phyloP scores from a whole-genome alignment of 306 rosid species.

The Fragaria nilgerrensis region DNA sequence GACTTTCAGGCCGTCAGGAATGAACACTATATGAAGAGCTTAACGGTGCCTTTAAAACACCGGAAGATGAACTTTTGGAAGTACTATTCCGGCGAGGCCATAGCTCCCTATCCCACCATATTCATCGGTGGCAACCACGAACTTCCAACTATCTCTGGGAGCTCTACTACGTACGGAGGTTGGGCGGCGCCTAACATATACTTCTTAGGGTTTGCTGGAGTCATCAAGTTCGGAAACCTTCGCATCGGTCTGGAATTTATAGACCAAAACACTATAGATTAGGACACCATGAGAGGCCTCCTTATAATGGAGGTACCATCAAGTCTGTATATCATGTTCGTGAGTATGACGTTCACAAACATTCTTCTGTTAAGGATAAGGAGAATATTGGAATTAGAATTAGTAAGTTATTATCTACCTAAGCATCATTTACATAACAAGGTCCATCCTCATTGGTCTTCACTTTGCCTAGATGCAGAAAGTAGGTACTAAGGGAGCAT shows the following conservation, averaged over 20 bases:
- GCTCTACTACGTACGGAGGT: conserved; percentile 90
- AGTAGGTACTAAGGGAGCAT: neutral
- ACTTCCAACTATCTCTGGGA: conserved; percentile 89
- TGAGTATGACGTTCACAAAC: conserved; percentile 53
- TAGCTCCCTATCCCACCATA: conserved; percentile 85
- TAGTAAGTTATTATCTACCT: neutral
- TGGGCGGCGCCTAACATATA: conserved; percentile 91
- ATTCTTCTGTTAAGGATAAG: too few species aligned
- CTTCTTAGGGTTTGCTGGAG: conserved; percentile 87
- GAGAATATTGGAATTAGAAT: neutral
- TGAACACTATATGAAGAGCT: conserved; percentile 55
- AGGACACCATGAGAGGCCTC: conserved; percentile 96
- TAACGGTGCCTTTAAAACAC: conserved; percentile 53
- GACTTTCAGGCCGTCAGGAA: conserved; percentile 94
- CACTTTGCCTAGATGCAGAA: neutral
- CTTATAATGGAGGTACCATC: conserved; percentile 60
- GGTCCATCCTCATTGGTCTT: neutral
- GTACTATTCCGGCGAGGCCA: conserved; percentile 72
- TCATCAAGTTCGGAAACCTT: conserved; percentile 80
- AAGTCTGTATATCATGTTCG: conserved; percentile 88
- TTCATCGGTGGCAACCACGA: conserved; percentile 95
- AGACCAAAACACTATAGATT: conserved; percentile 50
- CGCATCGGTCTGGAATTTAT: conserved; percentile 91
- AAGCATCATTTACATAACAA: conserved; percentile 1
- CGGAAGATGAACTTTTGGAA: conserved; percentile 86